Base-by-base conservation (phyloP, 768 basidiomycete species). In the Pleurotus giganteus region DNA sequence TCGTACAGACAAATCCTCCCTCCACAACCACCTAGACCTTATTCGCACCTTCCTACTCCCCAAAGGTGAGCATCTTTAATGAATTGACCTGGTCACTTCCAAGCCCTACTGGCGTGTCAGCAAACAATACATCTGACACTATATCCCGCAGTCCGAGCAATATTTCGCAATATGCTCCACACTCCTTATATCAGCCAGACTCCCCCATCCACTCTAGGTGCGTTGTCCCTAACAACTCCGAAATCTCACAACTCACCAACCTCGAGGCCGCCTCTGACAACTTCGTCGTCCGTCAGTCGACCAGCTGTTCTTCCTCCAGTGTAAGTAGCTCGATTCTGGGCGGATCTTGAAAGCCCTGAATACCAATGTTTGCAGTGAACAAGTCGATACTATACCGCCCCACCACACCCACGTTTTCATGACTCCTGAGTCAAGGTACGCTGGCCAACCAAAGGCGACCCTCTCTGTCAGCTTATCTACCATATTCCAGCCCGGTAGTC, bases 401-500 rank as follows among this genome's bases (percentile, higher is more conserved):
- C 36, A 56, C 60, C 9, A 56, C 54, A 43, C 67, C 32, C 72
- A 70, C 41, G 76, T 76, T 61, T 73, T 68, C 52, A 61, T 73
- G 51, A 80, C 79, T 3, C 79, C 79, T 37, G 76, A 77, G 58
- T 76, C 77, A 37, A 80, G 78, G 79, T 74, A 27, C 58, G 63
- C 54, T n/a, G n/a, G 15, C 19, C 19, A 41, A 7, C 44, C 26
- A 46, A 21, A 24, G 2, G 12, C 11, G 42, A 9, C 42, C 47
- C 45, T 36, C 44, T 39, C 45, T 28, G 45, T 31, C 51, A 43
- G 44, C 63, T 28, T 51, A 29, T n/a, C 15, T 50, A 41, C 3
- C 37, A 39, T 32, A 13, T 42, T 43, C 13, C 37, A 65, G 64
- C 46, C 61, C 62, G 5, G 54, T 65, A 39, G 64, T 68, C 23